Base-by-base conservation (phyloP, 495 filamentous ascomycete genomes). In the Thermochaetoides thermophila region DNA sequence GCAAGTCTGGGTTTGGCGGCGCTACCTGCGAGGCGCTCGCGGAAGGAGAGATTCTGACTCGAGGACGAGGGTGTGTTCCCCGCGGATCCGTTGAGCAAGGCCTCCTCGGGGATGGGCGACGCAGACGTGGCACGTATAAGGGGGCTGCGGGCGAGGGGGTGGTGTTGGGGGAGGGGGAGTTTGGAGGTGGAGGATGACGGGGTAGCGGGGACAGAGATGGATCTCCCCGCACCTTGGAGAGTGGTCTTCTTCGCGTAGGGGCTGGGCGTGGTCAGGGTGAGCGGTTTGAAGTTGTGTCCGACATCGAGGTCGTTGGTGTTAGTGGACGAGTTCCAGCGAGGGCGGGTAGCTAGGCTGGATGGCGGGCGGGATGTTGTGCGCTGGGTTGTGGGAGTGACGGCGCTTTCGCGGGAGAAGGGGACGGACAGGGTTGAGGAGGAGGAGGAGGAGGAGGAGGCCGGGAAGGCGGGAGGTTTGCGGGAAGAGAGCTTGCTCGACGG, bases 291-390 rank as follows among this genome's bases (percentile, higher is more conserved):
- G 45, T 72, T 74, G 50, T 82, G 75, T 15, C 78, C 74, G 11
- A 73, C 70, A 19, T 78, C 64, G 15, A 75, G 62, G 35, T 79
- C 73, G 4, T 63, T 66, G 29, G 77, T 72, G 47, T 84, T 89
- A 9, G 71, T 73, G 22, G 76, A 82, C 5, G 49, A 38, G 49
- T 79, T 93, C 86, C 86, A 95, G 32, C 77, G 69, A 10, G 86
- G 86, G 24, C 78, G 73, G 43, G 69, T 68, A 36, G 69, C 41
- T 10, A 44, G 27, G 12, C 56, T 58, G 2, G 71, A 65, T 3
- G 59, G 48, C 12, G 69, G 66, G 23, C 66, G 62, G 15, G 61
- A 53, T 16, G 56, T 38, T 26, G 63, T 61, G 41, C 63, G 63
- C 4, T 60, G 40, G 53, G 72, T 69, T 5, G 21, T 24, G 21